Base-by-base conservation (phyloP, 306 rosid genomes). In the Fragaria nilgerrensis region DNA sequence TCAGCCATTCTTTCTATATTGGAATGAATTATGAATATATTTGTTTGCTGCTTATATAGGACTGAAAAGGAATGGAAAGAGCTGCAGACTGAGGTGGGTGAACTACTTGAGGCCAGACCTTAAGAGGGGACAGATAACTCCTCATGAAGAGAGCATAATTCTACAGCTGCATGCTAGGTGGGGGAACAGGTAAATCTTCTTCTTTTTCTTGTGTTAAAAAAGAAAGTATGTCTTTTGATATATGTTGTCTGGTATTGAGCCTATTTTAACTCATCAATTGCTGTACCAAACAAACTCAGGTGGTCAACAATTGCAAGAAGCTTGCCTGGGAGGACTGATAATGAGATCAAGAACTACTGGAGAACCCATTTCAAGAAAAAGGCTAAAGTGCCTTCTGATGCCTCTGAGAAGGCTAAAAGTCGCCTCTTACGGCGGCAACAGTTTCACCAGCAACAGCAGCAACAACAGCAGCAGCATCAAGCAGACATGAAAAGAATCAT, bases 231-330 rank as follows among this genome's bases (percentile, higher is more conserved):
- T 62, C 39, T 29, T 17, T 10, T 49, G 27, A 11, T 34, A 32
- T 32, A 32, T 3, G 2, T 0, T 14, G 17, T 32, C 22, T 43
- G 23, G 43, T 4, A 49, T 20, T 78, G 47, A 47, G 25, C 50
- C 82, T 61, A 7, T 37, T 14, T n/a, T 80, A 14, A 9, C 70
- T 48, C 74, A 13, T 48, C 74, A 13, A 55, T 66, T 53, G 7
- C 45, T 59, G 47, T 44, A 45, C 11, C 69, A 2, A 43, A 47
- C 68, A 23, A 45, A 3, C 64, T 77, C 59, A 93, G 98, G 82
- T 91, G 98, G 98, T 94, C 98, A 27, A 94, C 97, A n/a, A 94
- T 94, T 78, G 98, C 98, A 17, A 69, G 97, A 77, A 90, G 94
- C 79, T 84, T 94, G 74, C 98, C 98, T 5, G 98, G 98, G 77